Evolutionary conservation across 2,329 filamentous ascomycete genomes (phyloP), one percentile per base, ranked within the genome.

Genomic region (Metarhizium sp.): DNA sequence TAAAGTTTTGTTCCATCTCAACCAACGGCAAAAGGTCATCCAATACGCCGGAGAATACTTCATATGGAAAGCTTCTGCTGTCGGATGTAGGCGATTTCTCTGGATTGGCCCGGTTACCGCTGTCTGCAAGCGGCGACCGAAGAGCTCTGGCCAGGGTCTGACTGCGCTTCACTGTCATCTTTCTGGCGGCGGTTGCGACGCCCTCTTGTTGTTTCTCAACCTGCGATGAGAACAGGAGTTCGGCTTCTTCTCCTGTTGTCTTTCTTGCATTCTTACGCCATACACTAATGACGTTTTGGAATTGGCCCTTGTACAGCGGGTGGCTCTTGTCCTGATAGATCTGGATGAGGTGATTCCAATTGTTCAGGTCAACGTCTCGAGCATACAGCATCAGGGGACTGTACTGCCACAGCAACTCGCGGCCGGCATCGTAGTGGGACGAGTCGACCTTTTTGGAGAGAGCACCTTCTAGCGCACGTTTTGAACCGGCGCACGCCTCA

Each of bases 1-100:
- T 78, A 67, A 97, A 99, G 67, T 96, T 97, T 69, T 99, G 92
- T 71, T 99, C 94, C 69, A 92, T 92, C 62, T 90, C 86, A 57
- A 96, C 85, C 55, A 95, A 78, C 6, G 87, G 89, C 48, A 92
- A 74, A 60, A 94, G 82, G 64, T 96, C 90, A 56, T 94, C 87
- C 58, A 96, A 73, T 13, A 90, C 84, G 42, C 85, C 85, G 0
- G 83, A 78, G 69, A 97, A 96, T 2, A 90, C 84, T 69, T 96
- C 91, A 62, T 85, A 92, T 0, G 89, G 84, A 61, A 88, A 79
- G 56, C 87, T 80, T 63, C 84, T 83, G 54, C 82, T 84, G 61
- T 86, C 84, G 50, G 81, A 73, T 8, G 73, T 71, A 5, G 55
- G 36, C 57, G 81, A 74, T 65, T 84, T 87, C 51, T 87, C 83